Evolutionary conservation across 495 filamentous ascomycete species (phyloP).

Genomic region (Letharia lupina): DNA sequence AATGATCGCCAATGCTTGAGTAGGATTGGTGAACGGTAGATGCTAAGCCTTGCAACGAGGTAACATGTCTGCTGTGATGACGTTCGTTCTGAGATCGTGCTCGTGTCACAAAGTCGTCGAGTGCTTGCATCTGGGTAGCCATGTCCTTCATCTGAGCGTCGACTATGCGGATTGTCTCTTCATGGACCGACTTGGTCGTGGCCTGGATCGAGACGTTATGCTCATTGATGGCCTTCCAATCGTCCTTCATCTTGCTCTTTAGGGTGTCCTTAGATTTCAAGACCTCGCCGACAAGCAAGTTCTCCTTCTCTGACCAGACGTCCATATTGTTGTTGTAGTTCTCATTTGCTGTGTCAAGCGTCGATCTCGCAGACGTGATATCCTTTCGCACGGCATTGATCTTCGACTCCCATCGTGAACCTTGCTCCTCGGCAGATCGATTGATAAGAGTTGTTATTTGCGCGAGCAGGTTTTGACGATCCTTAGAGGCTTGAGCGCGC

Average conservation of each 20-base stretch:
- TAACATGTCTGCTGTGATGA: constrained; percentile 59
- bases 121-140: constrained; percentile 72
- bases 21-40: constrained; percentile 62
- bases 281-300: constrained; percentile 60
- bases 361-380: constrained; percentile 50
- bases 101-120: constrained; percentile 83
- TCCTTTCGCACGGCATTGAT: constrained; percentile 52
- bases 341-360: constrained; percentile 53
- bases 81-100: constrained; percentile 72
- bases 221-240: constrained; percentile 79
- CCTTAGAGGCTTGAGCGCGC: constrained; percentile 58
- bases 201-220: constrained; percentile 71
- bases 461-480: constrained; percentile 61
- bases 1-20: constrained; percentile 53
- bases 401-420: constrained; percentile 57
- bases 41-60: constrained; percentile 53
- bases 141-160: constrained; percentile 82
- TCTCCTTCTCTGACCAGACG: constrained; percentile 62
- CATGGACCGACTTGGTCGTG: constrained; percentile 78
- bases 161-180: constrained; percentile 85
- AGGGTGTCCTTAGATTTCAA: constrained; percentile 62
- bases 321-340: constrained; percentile 66
- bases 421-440: constrained; percentile 61
- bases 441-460: constrained; percentile 72
- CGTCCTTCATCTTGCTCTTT: constrained; percentile 73